Conservation (phyloP, 1,284 basidiomycete species). For the Heterobasidion parviporum region DNA sequence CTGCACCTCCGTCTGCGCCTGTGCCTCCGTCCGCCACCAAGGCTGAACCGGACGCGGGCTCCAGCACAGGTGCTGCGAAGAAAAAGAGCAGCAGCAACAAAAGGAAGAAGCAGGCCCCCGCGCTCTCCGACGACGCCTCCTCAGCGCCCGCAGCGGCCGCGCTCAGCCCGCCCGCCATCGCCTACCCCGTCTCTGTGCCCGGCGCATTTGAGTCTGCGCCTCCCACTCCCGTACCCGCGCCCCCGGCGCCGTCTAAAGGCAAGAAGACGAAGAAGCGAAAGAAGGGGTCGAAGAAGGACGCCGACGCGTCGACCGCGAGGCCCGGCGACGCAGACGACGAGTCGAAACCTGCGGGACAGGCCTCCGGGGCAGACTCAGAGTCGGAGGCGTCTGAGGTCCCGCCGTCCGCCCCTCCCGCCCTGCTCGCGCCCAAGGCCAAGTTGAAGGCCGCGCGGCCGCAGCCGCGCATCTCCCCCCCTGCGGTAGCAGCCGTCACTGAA, state of each 20-base stretch:
- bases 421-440: slow-evolving; percentile 9
- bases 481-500: slow-evolving; percentile 13
- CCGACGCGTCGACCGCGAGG: slow-evolving; percentile 30
- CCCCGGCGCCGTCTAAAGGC: neutral
- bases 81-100: slow-evolving; percentile 34
- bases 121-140: slow-evolving; percentile 8
- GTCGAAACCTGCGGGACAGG: neutral
- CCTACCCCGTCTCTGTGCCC: slow-evolving; percentile 34
- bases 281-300: slow-evolving; percentile 34
- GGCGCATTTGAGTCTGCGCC: slow-evolving; percentile 30
- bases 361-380: neutral
- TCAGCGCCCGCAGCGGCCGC: slow-evolving; percentile 9
- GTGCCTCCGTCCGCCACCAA: neutral
- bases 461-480: slow-evolving; percentile 12
- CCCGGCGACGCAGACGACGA: neutral
- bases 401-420: slow-evolving; percentile 9
- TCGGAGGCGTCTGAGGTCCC: slow-evolving; percentile 1
- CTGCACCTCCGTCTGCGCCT: neutral
- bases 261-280: slow-evolving; percentile 21
- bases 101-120: slow-evolving; percentile 24
- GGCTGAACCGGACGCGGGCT: slow-evolving; percentile 5
- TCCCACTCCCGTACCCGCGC: neutral
- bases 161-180: slow-evolving; percentile 24
- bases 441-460: slow-evolving; percentile 10
- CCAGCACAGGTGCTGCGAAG: neutral